Evolutionary conservation across 176 grass and related monocot genomes (phyloP), one percentile per base, ranked within the genome.

Genomic region (Juncus effusus): DNA sequence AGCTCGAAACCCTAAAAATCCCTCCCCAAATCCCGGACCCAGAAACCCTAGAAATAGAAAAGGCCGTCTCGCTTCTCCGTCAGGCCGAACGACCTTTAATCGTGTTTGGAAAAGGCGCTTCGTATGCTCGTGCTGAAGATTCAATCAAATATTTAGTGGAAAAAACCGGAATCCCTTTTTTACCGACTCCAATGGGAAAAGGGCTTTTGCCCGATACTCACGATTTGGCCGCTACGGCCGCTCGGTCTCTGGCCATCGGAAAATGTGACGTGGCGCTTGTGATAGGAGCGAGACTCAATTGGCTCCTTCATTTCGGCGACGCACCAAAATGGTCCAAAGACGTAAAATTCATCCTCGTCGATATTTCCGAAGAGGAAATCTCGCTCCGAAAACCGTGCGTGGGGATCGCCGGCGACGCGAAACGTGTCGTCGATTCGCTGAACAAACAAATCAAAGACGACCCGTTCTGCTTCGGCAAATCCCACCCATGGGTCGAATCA

Each of bases 131-230:
- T 4, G 85, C 88, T 7, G 94, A 97, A 78, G 85, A 71, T 44
- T 51, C 77, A 3, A 69, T 97, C 37, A 79, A 67, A 60, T 92
- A 84, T 75, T 83, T 97, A 35, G 80, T 97, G 14, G 93, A 97
- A 52, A 84, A 79, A 7, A 86, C 85, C 13, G 82, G 93, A 54
- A 89, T 92, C 63, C 88, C 88, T 10, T 92, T 97, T 63, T 87
- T 97, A 41, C 85, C 93, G 3, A 97, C 93, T 6, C 88, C 93
- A 16, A 97, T 97, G 93, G 93, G 93, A 10, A 97, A 97, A 42
- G 93, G 93, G 36, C 65, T 97, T 56, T 62, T 97, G 60, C 82
- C 88, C 4, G 93, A 97, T 61, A 16, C 72, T 1, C 93, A 97
- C 51, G 85, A 79, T 7, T 87, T 97, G 3, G 90, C 93, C 2